phyloP scores from a whole-genome alignment of 805 yeast genomes.

The Ogataea pignaliae region DNA sequence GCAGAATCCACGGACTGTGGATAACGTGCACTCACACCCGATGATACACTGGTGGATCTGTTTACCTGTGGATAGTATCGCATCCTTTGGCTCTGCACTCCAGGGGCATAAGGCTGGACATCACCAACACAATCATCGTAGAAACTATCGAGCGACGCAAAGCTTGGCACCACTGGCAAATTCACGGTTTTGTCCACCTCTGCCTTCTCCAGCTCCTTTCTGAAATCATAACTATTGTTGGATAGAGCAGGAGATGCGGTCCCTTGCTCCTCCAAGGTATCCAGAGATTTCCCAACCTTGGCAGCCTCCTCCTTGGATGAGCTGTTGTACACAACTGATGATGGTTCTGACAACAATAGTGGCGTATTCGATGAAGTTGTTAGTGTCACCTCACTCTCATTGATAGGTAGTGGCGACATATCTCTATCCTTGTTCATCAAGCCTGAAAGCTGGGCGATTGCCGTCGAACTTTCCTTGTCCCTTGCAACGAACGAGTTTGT shows the following conservation, averaged over 20 bases:
- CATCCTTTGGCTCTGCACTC: constrained; percentile 6
- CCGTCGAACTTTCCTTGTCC: constrained; percentile 14
- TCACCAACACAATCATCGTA: constrained; percentile 31
- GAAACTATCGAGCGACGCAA: constrained; percentile 72
- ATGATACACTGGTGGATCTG: neutral
- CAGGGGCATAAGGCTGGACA: constrained; percentile 4
- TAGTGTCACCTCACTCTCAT: constrained; percentile 11
- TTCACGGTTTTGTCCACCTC: constrained; percentile 8
- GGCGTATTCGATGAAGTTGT: neutral
- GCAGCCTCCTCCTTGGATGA: neutral
- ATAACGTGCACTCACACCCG: neutral
- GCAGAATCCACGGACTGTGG: neutral
- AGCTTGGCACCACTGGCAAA: constrained; percentile 65
- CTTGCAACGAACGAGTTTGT: constrained; percentile 15
- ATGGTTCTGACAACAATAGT: neutral
- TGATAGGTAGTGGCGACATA: constrained; percentile 1
- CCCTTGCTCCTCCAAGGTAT: too few relatives aligned
- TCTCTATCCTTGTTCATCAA: constrained; percentile 12
- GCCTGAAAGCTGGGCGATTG: constrained; percentile 17
- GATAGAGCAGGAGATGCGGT: constrained; percentile 1
- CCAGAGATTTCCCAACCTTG: neutral
- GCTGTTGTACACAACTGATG: neutral
- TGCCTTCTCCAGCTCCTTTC: constrained; percentile 14
- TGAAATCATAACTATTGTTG: constrained; percentile 14
- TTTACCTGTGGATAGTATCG: neutral